phyloP scores from a whole-genome alignment of 2,329 filamentous ascomycete species.

The Cercospora janseana region DNA sequence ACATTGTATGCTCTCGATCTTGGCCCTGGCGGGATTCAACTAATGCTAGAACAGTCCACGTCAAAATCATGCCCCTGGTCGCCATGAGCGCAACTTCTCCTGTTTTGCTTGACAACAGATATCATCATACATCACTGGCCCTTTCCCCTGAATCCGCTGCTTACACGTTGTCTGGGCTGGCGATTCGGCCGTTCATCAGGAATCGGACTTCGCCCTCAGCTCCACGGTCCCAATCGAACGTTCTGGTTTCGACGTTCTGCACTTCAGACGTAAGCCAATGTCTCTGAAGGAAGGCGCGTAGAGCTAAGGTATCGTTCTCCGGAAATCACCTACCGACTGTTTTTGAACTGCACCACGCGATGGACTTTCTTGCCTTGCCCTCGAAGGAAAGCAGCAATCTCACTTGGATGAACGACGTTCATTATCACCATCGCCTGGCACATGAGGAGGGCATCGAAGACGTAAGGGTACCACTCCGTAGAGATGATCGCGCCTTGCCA shows the following conservation, averaged over 20 bases:
- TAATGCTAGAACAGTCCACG: conserved; percentile 78
- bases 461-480: conserved; percentile 30
- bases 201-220: too few species aligned
- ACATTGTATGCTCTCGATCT: too few species aligned
- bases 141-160: too few species aligned
- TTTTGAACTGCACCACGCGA: conserved; percentile 17
- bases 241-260: too few species aligned
- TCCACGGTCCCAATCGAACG: too few species aligned
- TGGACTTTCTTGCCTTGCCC: conserved; percentile 17
- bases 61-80: conserved; percentile 82
- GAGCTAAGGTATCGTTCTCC: too few species aligned
- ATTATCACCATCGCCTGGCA: conserved; percentile 19
- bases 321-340: conserved; percentile 9
- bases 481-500: conserved; percentile 47
- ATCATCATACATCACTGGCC: too few species aligned
- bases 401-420: conserved; percentile 20
- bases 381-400: conserved; percentile 20
- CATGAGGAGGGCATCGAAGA: conserved; percentile 24
- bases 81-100: conserved; percentile 74
- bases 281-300: too few species aligned
- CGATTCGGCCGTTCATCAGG: too few species aligned
- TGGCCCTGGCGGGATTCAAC: conserved; percentile 72
- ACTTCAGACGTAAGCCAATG: too few species aligned
- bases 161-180: too few species aligned
- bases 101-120: too few species aligned